Evolutionary conservation across 306 rosid species (phyloP).

Genomic region (Potentilla sterilis): DNA sequence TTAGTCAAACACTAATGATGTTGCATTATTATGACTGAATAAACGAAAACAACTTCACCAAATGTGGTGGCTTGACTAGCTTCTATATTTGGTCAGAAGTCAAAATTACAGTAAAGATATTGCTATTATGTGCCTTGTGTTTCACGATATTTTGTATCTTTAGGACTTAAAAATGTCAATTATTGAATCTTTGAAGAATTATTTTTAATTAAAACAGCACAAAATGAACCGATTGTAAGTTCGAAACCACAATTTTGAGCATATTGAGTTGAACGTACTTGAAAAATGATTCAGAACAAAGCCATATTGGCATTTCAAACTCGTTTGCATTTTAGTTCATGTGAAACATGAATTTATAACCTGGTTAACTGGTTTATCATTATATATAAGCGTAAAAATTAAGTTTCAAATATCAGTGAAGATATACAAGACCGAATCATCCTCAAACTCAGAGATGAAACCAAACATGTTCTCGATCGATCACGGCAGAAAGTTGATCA

Average conservation of each 20-base stretch:
- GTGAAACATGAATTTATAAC: not conserved
- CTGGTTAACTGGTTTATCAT: no score
- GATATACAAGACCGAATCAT: no score
- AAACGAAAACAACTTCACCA: not conserved
- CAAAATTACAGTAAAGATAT: not conserved
- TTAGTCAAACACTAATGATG: not conserved
- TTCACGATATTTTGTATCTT: constrained; percentile 17
- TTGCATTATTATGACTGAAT: not conserved
- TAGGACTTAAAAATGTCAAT: not conserved
- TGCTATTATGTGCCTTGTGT: constrained; percentile 11
- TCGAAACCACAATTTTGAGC: not conserved
- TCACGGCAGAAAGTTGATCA: not conserved
- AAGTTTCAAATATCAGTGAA: not conserved
- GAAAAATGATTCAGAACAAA: not conserved
- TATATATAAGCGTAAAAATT: not conserved
- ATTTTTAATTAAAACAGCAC: no score
- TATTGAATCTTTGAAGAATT: not conserved
- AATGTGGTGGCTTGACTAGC: not conserved
- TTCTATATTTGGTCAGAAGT: not conserved
- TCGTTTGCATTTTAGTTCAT: not conserved
- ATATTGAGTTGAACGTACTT: not conserved
- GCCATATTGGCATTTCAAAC: not conserved
- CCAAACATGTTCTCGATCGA: not conserved
- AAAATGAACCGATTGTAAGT: not conserved
- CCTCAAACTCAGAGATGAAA: no score